phyloP scores from a whole-genome alignment of 148 eudicot species.

The Rhododendron kiyosumense region DNA sequence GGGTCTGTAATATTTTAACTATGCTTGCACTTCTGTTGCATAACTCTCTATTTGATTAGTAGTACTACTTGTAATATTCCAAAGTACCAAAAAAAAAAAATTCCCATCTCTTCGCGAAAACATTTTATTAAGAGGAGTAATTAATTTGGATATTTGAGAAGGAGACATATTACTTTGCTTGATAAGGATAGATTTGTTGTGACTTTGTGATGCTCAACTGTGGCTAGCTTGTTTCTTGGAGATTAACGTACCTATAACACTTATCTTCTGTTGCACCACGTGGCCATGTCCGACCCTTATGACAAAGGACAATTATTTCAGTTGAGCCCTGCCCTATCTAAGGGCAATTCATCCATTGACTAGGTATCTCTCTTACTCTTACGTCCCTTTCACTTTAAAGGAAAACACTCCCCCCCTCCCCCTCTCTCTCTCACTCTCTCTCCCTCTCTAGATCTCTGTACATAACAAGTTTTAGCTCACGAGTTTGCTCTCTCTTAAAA shows the following conservation, averaged over 20 bases:
- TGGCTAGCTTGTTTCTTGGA: not conserved
- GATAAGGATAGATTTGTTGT: no score
- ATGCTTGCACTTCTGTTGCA: no score
- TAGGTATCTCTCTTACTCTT: not conserved
- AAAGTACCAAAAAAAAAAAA: no score
- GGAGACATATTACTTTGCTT: no score
- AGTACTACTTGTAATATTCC: no score
- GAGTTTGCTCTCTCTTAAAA: not conserved
- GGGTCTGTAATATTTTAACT: no score
- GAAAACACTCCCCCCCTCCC: not conserved
- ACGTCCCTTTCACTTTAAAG: constrained; percentile 1
- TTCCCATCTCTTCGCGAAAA: no score
- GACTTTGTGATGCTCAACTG: not conserved
- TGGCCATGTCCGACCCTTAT: not conserved
- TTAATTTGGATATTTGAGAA: no score
- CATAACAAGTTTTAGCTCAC: not conserved
- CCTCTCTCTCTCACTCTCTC: not conserved
- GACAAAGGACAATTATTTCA: not conserved
- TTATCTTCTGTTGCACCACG: constrained; percentile 1
- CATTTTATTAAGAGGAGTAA: no score
- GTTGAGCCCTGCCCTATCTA: not conserved
- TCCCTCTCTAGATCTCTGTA: not conserved
- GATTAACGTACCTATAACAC: not conserved
- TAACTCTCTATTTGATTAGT: no score
- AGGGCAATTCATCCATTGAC: not conserved